Conservation (phyloP, 2,329 filamentous ascomycete species). For the Elsinoe necatrix region DNA sequence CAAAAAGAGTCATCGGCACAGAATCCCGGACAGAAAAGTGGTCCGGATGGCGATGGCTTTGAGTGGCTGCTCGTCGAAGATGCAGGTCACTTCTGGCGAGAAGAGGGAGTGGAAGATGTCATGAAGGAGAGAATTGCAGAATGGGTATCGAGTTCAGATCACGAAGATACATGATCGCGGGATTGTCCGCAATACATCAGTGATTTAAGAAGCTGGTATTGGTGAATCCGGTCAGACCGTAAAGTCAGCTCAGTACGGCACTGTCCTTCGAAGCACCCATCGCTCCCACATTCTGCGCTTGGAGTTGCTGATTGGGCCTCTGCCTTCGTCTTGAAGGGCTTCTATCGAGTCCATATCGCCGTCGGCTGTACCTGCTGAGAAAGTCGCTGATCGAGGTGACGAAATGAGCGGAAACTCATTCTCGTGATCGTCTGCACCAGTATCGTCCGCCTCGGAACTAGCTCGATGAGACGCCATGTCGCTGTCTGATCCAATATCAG, state of each 20-base stretch:
- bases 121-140: conserved; percentile 22
- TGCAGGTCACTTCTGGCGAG: conserved; percentile 46
- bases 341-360: conserved; percentile 35
- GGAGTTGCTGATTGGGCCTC: conserved; percentile 34
- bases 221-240: no score
- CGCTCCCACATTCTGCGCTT: conserved; percentile 49
- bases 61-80: conserved; percentile 37
- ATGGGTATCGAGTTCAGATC: conserved; percentile 20
- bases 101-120: conserved; percentile 29
- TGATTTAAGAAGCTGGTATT: not conserved
- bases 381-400: conserved; percentile 37
- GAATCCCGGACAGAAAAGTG: conserved; percentile 1
- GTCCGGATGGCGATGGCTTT: conserved; percentile 30
- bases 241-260: not conserved
- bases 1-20: not conserved
- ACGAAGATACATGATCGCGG: not conserved
- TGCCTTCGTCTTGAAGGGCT: conserved; percentile 42
- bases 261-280: conserved; percentile 41
- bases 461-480: conserved; percentile 23
- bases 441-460: conserved; percentile 31
- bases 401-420: conserved; percentile 39
- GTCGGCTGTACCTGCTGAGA: conserved; percentile 38
- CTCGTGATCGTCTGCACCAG: conserved; percentile 32
- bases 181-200: no score
- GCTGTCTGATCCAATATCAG: conserved; percentile 17